phyloP scores from a whole-genome alignment of 306 rosid genomes.

The Trifolium dubium region DNA sequence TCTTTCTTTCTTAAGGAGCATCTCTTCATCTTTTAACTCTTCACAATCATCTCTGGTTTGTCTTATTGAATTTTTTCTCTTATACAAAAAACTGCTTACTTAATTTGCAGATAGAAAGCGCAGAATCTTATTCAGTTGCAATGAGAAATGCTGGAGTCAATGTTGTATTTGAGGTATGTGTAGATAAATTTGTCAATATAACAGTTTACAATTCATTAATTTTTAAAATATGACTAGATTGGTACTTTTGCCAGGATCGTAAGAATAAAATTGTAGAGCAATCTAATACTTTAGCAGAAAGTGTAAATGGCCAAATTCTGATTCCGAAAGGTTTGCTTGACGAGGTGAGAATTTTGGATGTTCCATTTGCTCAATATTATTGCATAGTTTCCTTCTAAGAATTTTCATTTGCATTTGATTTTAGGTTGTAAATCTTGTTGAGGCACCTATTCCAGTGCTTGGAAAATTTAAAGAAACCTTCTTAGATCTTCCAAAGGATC shows the following conservation, averaged over 20 bases:
- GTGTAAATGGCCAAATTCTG: slow-evolving; percentile 69
- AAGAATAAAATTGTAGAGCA: slow-evolving; percentile 65
- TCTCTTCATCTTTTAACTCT: slow-evolving; percentile 5
- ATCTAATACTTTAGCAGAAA: slow-evolving; percentile 69
- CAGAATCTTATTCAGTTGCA: slow-evolving; percentile 72
- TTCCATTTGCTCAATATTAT: slow-evolving; percentile 41
- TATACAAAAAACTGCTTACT: neutral
- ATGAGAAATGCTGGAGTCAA: slow-evolving; percentile 64
- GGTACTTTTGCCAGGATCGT: slow-evolving; percentile 62
- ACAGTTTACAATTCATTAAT: neutral
- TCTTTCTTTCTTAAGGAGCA: neutral
- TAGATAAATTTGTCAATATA: slow-evolving; percentile 5
- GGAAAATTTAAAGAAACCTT: slow-evolving; percentile 84
- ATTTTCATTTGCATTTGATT: slow-evolving; percentile 22
- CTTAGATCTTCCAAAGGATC: slow-evolving; percentile 93
- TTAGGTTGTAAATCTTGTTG: slow-evolving; percentile 94
- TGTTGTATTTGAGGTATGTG: slow-evolving; percentile 71
- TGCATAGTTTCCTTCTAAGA: slow-evolving; percentile 38
- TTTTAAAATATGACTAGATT: slow-evolving; percentile 1
- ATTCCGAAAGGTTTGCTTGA: slow-evolving; percentile 75
- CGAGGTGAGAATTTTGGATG: slow-evolving; percentile 60
- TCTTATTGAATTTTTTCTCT: slow-evolving; percentile 1
- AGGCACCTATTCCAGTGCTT: slow-evolving; percentile 89
- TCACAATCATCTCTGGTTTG: slow-evolving; percentile 1
- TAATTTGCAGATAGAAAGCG: slow-evolving; percentile 71